A percentile compares a stretch with the other conserved stretches of the same genome.
Evolutionary conservation across 495 filamentous ascomycete species (phyloP).

Genomic region (Penicillium alfredii): DNA sequence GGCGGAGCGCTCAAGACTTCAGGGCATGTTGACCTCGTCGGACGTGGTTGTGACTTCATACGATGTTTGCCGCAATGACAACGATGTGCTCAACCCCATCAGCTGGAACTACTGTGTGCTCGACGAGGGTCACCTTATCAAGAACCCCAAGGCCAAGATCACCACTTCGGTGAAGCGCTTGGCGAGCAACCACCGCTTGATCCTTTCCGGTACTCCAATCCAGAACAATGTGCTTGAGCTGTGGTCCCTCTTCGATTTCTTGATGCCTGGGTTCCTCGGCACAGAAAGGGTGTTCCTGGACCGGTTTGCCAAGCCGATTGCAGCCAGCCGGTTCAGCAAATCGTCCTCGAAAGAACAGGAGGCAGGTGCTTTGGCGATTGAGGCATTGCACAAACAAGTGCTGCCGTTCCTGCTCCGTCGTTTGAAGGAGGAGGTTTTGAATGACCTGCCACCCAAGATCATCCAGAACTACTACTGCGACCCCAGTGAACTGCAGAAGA

Average conservation of each 20-base stretch:
- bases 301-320: slow-evolving; percentile 95
- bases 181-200: slow-evolving; percentile 85
- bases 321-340: slow-evolving; percentile 88
- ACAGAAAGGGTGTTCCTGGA: slow-evolving; percentile 97
- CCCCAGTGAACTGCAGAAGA: slow-evolving; percentile 89
- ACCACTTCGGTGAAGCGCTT: slow-evolving; percentile 85
- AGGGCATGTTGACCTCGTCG: slow-evolving; percentile 59
- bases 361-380: slow-evolving; percentile 89
- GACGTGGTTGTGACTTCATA: slow-evolving; percentile 97
- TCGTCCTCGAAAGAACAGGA: slow-evolving; percentile 98
- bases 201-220: slow-evolving; percentile 94
- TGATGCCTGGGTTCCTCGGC: slow-evolving; percentile 98
- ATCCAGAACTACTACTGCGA: slow-evolving; percentile 99
- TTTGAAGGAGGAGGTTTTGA: slow-evolving; percentile 94
- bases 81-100: slow-evolving; percentile 71
- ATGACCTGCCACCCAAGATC: slow-evolving; percentile 96
- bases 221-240: slow-evolving; percentile 97
- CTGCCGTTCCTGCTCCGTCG: slow-evolving; percentile 93
- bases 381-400: slow-evolving; percentile 96
- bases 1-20: slow-evolving; percentile 63
- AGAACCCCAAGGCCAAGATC: slow-evolving; percentile 93
- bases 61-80: slow-evolving; percentile 92
- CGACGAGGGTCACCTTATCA: slow-evolving; percentile 96
- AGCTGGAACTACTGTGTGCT: slow-evolving; percentile 97
- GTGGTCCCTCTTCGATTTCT: slow-evolving; percentile 98